Evolutionary conservation across 164 flowering plant genomes (phyloP).

Genomic region (Cinnamomum micranthum): DNA sequence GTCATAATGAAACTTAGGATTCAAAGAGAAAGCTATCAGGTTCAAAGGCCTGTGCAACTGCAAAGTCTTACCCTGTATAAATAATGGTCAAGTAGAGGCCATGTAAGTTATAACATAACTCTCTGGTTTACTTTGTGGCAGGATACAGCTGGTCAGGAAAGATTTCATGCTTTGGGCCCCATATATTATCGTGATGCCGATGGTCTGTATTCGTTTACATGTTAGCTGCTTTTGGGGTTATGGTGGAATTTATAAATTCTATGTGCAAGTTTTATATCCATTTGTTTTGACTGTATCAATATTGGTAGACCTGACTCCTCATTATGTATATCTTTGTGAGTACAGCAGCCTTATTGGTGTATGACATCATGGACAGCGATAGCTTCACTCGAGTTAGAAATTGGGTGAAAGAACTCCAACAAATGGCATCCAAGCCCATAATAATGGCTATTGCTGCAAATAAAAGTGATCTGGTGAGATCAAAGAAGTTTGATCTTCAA

Average conservation of each 20-base stretch:
- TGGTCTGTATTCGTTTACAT: constrained; percentile 17
- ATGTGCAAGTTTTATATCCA: neutral
- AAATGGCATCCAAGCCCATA: constrained; percentile 28
- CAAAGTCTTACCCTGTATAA: no score
- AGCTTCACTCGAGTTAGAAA: constrained; percentile 27
- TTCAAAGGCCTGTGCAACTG: no score
- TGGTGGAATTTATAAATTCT: neutral
- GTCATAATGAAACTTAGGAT: no score
- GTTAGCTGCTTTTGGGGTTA: neutral
- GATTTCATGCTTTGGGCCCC: constrained; percentile 34
- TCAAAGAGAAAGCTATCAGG: no score
- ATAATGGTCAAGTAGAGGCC: neutral
- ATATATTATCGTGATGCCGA: constrained; percentile 38
- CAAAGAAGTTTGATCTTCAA: constrained; percentile 27
- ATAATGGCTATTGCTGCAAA: constrained; percentile 33
- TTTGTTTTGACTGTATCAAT: neutral
- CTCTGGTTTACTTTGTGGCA: constrained; percentile 10
- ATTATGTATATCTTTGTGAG: neutral
- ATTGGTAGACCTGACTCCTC: neutral
- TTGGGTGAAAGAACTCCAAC: constrained; percentile 38
- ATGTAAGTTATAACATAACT: neutral
- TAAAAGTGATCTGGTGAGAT: constrained; percentile 30
- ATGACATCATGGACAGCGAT: constrained; percentile 27
- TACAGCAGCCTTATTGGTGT: constrained; percentile 33
- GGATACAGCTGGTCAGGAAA: constrained; percentile 37